A percentile compares a stretch with the other conserved stretches of the same genome.
Conservation (phyloP, 257 asterid species). For the Misopates orontium region DNA sequence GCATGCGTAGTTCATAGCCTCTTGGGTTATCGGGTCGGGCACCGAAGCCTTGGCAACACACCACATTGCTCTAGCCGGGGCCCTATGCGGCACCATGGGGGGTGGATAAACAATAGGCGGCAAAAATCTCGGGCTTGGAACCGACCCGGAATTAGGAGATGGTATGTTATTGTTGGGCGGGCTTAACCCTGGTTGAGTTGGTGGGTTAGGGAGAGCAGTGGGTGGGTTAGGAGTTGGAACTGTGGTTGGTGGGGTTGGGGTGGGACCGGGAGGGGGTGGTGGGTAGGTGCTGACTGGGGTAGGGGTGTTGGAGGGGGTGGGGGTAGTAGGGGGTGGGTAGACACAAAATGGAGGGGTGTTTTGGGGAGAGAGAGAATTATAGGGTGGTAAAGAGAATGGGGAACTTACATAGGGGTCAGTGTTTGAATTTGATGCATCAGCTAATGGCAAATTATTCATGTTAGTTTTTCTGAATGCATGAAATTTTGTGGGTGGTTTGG, state of each 20-base stretch:
- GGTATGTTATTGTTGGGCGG: slow-evolving; percentile 36
- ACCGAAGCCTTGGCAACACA: slow-evolving; percentile 95
- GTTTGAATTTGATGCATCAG: slow-evolving; percentile 53
- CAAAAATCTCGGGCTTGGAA: slow-evolving; percentile 53
- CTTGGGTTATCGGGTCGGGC: slow-evolving; percentile 84
- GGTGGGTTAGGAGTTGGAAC: no score
- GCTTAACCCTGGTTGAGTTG: not conserved
- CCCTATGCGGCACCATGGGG: slow-evolving; percentile 52
- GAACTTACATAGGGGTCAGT: slow-evolving; percentile 59
- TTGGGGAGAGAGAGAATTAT: slow-evolving; percentile 74
- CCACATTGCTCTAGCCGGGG: slow-evolving; percentile 58
- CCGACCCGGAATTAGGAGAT: slow-evolving; percentile 32
- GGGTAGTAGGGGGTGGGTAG: slow-evolving; percentile 51
- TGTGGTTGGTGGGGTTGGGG: no score
- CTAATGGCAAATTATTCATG: slow-evolving; percentile 26
- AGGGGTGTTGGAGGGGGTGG: slow-evolving; percentile 42
- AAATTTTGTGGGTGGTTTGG: slow-evolving; percentile 31
- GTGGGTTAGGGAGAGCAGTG: no score
- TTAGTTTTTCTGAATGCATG: slow-evolving; percentile 31
- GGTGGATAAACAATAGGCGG: slow-evolving; percentile 88
- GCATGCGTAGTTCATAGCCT: slow-evolving; percentile 94
- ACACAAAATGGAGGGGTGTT: slow-evolving; percentile 63
- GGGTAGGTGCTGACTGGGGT: slow-evolving; percentile 41
- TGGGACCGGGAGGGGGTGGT: slow-evolving; percentile 39
- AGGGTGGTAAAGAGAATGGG: slow-evolving; percentile 78